Evolutionary conservation across 768 basidiomycete species (phyloP).

Genomic region (Suillus hirtellus): DNA sequence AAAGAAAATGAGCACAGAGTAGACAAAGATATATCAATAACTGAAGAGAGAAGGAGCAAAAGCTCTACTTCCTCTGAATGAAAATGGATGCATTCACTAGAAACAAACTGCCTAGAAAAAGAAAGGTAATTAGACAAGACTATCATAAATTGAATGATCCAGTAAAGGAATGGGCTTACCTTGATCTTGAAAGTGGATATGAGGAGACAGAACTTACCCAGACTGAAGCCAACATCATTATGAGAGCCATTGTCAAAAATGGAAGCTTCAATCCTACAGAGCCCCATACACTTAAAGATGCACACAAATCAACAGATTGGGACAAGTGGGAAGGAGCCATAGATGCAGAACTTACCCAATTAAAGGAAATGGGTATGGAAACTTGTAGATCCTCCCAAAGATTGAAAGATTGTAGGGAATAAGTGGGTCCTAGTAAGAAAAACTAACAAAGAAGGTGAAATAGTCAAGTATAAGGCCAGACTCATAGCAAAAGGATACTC

Average conservation of each 20-base stretch:
- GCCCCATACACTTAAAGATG: not conserved
- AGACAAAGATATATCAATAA: not conserved
- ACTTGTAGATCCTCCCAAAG: slow-evolving; percentile 24
- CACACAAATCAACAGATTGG: not conserved
- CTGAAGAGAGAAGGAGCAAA: no score
- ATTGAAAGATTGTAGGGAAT: slow-evolving; percentile 25
- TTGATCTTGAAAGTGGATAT: not conserved
- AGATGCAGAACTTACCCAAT: not conserved
- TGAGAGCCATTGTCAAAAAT: not conserved
- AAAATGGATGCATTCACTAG: no score
- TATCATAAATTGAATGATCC: not conserved
- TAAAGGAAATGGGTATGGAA: slow-evolving; percentile 21
- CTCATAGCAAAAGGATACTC: slow-evolving; percentile 42
- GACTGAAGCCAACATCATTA: no score
- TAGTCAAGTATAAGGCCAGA: slow-evolving; percentile 31
- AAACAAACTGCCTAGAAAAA: not conserved
- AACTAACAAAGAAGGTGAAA: not conserved
- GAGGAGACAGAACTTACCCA: no score
- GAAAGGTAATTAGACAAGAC: not conserved
- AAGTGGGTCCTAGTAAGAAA: slow-evolving; percentile 27
- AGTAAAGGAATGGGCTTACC: not conserved
- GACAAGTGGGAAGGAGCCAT: slow-evolving; percentile 10
- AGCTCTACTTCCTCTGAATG: no score
- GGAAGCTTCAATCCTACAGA: not conserved
- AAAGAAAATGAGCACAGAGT: not conserved